Evolutionary conservation across 2,329 filamentous ascomycete genomes (phyloP).

Genomic region (Clonostachys byssicola): DNA sequence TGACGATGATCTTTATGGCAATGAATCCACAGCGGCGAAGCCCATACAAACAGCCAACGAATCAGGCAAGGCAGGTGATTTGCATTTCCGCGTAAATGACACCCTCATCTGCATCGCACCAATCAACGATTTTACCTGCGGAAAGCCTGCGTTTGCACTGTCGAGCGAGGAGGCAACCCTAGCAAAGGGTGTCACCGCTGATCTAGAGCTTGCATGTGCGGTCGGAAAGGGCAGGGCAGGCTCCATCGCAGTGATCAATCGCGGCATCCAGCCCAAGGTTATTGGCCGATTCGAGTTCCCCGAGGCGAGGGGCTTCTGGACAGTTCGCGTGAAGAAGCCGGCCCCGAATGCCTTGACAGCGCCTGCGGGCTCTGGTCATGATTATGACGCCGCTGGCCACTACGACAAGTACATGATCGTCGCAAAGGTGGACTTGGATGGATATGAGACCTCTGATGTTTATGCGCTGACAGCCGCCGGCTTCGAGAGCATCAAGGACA

Average conservation of each 20-base stretch:
- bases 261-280: conserved; percentile 70
- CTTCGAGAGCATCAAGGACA: conserved; percentile 72
- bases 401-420: conserved; percentile 82
- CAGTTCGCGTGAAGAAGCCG: conserved; percentile 66
- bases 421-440: conserved; percentile 64
- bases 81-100: conserved; percentile 75
- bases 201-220: conserved; percentile 55
- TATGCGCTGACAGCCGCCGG: conserved; percentile 70
- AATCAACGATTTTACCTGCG: conserved; percentile 70
- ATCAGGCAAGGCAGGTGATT: conserved; percentile 52
- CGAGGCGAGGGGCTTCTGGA: conserved; percentile 76
- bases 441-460: conserved; percentile 73
- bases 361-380: conserved; percentile 35
- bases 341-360: conserved; percentile 54
- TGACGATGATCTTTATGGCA: conserved; percentile 56
- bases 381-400: conserved; percentile 55
- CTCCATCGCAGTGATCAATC: conserved; percentile 71
- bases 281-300: conserved; percentile 69
- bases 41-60: conserved; percentile 31
- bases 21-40: conserved; percentile 60
- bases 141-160: conserved; percentile 42
- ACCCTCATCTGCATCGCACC: conserved; percentile 73
- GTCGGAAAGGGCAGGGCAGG: conserved; percentile 63
- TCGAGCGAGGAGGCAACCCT: conserved; percentile 38
- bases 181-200: conserved; percentile 42